Conservation (phyloP, 345 rosid genomes). For the Theobroma cacao region DNA sequence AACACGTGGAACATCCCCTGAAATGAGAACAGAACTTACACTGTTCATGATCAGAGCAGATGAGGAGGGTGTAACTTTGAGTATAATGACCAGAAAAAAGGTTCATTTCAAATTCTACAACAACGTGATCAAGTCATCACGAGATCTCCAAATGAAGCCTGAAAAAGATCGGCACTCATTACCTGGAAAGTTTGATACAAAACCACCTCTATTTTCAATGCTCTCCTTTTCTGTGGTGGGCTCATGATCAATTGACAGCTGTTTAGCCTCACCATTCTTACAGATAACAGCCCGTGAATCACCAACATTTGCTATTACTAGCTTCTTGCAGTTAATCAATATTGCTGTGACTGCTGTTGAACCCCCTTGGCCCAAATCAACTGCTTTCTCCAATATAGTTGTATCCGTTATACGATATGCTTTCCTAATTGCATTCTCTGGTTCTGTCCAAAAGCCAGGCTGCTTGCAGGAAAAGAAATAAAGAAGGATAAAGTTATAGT, state of each 20-base stretch:
- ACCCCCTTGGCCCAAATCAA: constrained; percentile 82
- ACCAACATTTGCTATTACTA: constrained; percentile 90
- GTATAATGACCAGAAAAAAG: not conserved
- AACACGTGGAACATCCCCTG: constrained; percentile 93
- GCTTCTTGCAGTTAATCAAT: constrained; percentile 62
- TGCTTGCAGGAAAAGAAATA: constrained; percentile 20
- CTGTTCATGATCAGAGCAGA: not conserved
- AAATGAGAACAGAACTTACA: constrained; percentile 6
- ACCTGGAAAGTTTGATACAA: constrained; percentile 89
- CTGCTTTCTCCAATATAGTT: constrained; percentile 60
- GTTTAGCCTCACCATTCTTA: constrained; percentile 67
- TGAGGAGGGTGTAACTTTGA: not conserved
- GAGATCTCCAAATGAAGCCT: not conserved
- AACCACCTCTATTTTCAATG: constrained; percentile 85
- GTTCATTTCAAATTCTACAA: too few species aligned
- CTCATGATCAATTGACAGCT: constrained; percentile 87
- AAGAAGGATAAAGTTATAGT: not conserved
- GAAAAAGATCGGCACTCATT: not conserved
- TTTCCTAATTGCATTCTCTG: constrained; percentile 65
- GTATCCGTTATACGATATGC: constrained; percentile 70
- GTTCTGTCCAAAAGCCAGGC: constrained; percentile 77
- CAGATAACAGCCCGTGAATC: constrained; percentile 90
- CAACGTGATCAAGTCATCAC: too few species aligned
- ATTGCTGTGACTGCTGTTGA: constrained; percentile 96
- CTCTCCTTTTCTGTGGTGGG: constrained; percentile 61